These are phyloP conservation scores for Phaseolus lunatus DNA, from an alignment of 306 rosid genomes.

Conservation along the genomic window DNA sequence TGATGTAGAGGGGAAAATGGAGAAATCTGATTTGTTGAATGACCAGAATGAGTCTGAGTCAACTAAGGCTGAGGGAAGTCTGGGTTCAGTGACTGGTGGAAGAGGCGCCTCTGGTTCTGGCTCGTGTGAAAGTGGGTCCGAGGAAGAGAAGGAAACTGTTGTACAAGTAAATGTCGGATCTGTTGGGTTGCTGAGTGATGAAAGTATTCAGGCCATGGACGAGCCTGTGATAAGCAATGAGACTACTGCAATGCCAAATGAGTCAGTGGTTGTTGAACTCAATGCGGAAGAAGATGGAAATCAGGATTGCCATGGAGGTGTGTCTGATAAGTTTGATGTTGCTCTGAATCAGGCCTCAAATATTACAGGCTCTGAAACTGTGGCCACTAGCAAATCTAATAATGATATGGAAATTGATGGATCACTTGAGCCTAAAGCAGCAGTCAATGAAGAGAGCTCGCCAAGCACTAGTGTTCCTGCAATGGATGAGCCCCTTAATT, in stretches of 20 bases:
- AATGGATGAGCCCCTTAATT: conserved; percentile 60
- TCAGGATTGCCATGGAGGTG: conserved; percentile 46
- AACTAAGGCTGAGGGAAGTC: conserved; percentile 70
- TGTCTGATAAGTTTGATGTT: conserved; percentile 42
- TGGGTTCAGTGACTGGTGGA: conserved; percentile 65
- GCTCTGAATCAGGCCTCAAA: conserved; percentile 43
- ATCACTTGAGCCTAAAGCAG: conserved; percentile 49
- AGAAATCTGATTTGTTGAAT: conserved; percentile 63
- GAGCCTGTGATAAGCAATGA: conserved; percentile 46
- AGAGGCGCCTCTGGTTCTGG: conserved; percentile 58
- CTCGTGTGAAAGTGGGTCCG: conserved; percentile 73
- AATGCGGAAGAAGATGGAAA: conserved; percentile 51
- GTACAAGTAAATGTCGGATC: conserved; percentile 48
- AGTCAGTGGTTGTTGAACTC: conserved; percentile 38
- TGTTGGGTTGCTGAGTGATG: conserved; percentile 41
- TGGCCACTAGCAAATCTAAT: conserved; percentile 36
- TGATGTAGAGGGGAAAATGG: conserved; percentile 65
- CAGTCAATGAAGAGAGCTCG: conserved; percentile 51
- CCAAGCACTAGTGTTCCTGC: conserved; percentile 48
- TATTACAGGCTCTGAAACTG: conserved; percentile 40
- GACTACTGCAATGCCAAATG: conserved; percentile 43
- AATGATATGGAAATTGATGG: conserved; percentile 54
- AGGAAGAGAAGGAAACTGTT: conserved; percentile 72
- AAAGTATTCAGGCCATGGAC: conserved; percentile 23
- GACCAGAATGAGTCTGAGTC: conserved; percentile 60